Evolutionary conservation across 768 basidiomycete genomes (phyloP), one percentile per base, ranked within the genome.

Genomic region (Suillus bovinus): DNA sequence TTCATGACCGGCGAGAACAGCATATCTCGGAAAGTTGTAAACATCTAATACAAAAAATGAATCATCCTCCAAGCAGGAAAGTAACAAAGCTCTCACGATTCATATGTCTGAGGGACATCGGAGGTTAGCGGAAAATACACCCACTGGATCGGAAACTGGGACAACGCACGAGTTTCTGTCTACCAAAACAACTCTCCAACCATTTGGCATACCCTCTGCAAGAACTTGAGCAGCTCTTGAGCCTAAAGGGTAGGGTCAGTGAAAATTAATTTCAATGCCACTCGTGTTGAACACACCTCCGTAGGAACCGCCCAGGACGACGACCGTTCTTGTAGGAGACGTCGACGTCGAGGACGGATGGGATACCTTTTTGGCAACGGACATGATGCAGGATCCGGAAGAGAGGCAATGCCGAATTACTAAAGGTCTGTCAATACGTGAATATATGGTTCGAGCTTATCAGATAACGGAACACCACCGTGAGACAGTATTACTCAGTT

Each of bases 1-100:
- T 72, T 86, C 86, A 65, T 87, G 83, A 22, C 83, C 81, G 44
- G 84, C 78, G 5, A 87, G 78, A 24, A 86, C 81, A 20, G 85
- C 81, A 58, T 82, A 80, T 58, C 86, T 77, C 5, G 86, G 83
- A 44, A 88, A 78, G 34, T 84, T 81, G 70, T 88, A 89, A 1
- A 86, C 78, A 65, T 85, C 82, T 80, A 59, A 36, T 22, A 62
- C 42, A 5, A 4, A 4, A 36, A 33, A n/a, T 47, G 39, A 33
- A 14, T 14, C 6, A 16, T 42, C 50, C 22, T 1, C 24, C 20
- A 29, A 7, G 58, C 2, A 31, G 56, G 59, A 7, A 44, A 42
- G 24, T 16, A 33, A 2, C 31, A 17, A 64, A 52, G 24, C 79
- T 65, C 79, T 65, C 55, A 81, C 81, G 81, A 63, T 83, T 83